Percentiles rank a stretch among this genome's conserved stretches.
These are phyloP conservation scores for Cyanidiococcus yangmingshanensis DNA, from an alignment of 23 red algal species.

Conservation along the genomic window DNA sequence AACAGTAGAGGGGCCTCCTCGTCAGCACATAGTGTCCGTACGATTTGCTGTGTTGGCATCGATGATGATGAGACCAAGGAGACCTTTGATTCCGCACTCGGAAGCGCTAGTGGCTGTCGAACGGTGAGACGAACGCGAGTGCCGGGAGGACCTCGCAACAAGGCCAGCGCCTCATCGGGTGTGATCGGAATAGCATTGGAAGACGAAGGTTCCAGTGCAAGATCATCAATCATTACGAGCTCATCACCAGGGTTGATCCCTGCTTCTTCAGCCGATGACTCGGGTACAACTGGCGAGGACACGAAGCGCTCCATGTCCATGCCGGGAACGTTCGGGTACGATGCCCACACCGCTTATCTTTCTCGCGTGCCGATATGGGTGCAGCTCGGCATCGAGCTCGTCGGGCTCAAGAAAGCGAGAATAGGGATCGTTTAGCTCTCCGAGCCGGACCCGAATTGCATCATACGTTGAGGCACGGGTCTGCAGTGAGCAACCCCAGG, in stretches of 20 bases:
- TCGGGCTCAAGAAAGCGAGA: constrained; percentile 2
- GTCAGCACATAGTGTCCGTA: constrained; percentile 1
- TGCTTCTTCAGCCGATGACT: constrained; percentile 27
- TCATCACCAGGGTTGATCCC: constrained; percentile 23
- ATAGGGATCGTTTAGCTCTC: neutral
- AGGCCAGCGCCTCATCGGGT: constrained; percentile 27
- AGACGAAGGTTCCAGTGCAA: neutral
- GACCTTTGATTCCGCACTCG: neutral
- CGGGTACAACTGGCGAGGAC: constrained; percentile 23
- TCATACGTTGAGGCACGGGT: constrained; percentile 11
- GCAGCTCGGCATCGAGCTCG: neutral
- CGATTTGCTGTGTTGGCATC: neutral
- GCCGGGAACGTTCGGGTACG: neutral
- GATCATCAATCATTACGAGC: constrained; percentile 23
- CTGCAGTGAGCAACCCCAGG: neutral
- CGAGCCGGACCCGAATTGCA: constrained; percentile 5
- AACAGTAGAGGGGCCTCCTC: neutral
- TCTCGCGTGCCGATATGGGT: neutral
- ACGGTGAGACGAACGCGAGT: constrained; percentile 21
- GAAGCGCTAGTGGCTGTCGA: neutral
- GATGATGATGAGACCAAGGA: neutral
- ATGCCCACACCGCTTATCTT: constrained; percentile 6
- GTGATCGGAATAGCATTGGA: constrained; percentile 10
- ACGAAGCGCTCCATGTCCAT: neutral
- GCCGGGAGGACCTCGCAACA: constrained; percentile 25